These are phyloP conservation scores for sweet orange (Citrus sinensis) DNA, from an alignment of 345 rosid species.

Conservation along the genomic window DVS_A1.0 CM039166.1:26073001-26073500, in stretches of 20 bases:
- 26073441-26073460: slow-evolving; percentile 1
- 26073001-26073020: not conserved
- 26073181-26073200: not conserved
- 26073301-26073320: not conserved
- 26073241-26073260: not conserved
- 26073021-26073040: not conserved
- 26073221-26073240: not conserved
- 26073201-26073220: not conserved
- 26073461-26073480: slow-evolving; percentile 16
- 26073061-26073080: too few species aligned
- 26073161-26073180: too few species aligned
- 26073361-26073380: not conserved
- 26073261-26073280: not conserved
- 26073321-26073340: not conserved
- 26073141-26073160: not conserved
- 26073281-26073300: not conserved
- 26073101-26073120: not conserved
- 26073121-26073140: not conserved
- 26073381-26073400: not conserved
- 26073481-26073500: not conserved
- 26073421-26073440: not conserved
- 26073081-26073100: not conserved
- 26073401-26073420: not conserved
- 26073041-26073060: too few species aligned
- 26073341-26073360: not conserved